phyloP scores from a whole-genome alignment of 2,329 filamentous ascomycete genomes.

The Pestalotiopsis sp. region DNA sequence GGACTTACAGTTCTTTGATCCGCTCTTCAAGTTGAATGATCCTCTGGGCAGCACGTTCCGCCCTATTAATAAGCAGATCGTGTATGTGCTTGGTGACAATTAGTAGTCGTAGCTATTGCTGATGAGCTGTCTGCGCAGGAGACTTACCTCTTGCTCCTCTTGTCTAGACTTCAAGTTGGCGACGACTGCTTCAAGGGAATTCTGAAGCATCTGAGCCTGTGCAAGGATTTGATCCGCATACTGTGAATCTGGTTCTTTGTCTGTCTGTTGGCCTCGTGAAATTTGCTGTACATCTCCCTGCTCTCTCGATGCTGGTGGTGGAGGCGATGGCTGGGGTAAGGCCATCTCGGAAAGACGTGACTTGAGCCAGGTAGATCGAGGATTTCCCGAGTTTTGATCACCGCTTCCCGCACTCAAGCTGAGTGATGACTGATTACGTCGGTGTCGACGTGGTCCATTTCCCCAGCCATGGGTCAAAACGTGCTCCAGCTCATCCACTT shows the following conservation, averaged over 20 bases:
- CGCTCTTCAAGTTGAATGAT: slow-evolving; percentile 63
- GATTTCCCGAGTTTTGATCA: not conserved
- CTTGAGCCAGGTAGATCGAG: not conserved
- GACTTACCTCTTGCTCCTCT: slow-evolving; percentile 60
- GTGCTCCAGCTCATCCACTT: slow-evolving; percentile 45
- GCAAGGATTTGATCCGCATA: slow-evolving; percentile 35
- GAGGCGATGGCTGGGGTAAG: slow-evolving; percentile 12
- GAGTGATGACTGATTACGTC: not conserved
- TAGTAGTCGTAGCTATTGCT: slow-evolving; percentile 19
- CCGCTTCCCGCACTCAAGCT: not conserved
- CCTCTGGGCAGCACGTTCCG: slow-evolving; percentile 57
- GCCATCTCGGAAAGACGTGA: not conserved
- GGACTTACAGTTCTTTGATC: slow-evolving; percentile 56
- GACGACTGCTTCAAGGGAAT: slow-evolving; percentile 51
- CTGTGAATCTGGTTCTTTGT: slow-evolving; percentile 17
- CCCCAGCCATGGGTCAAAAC: slow-evolving; percentile 17
- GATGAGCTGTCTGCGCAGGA: slow-evolving; percentile 1
- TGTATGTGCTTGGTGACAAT: slow-evolving; percentile 57
- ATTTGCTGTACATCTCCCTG: not conserved
- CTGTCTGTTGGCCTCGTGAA: not conserved
- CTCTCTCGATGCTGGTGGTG: not conserved
- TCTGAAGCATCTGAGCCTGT: slow-evolving; percentile 48
- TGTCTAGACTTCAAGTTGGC: slow-evolving; percentile 54
- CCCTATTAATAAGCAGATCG: slow-evolving; percentile 57
- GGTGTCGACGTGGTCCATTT: slow-evolving; percentile 9